Conservation (phyloP, 495 filamentous ascomycete genomes). For the Chaetomium cochliodes region DNA sequence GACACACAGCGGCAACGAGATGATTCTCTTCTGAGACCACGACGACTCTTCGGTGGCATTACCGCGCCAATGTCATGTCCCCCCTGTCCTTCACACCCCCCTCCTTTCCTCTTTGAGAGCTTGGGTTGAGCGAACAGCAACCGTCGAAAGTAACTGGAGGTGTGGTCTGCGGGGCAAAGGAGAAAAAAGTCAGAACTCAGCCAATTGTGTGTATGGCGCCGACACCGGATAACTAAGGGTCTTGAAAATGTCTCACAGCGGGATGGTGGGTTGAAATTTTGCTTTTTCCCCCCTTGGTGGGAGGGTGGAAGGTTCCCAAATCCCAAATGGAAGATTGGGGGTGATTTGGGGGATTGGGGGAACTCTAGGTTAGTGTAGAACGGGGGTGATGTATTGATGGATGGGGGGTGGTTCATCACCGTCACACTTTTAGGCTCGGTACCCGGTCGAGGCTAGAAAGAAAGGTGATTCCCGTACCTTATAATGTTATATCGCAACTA, state of each 20-base stretch:
- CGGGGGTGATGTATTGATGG: constrained; percentile 2
- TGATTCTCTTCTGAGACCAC: constrained; percentile 10
- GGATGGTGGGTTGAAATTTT: constrained; percentile 14
- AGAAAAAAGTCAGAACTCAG: constrained; percentile 14
- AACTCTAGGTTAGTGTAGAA: no score
- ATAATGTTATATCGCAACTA: background rate
- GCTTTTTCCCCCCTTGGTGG: constrained; percentile 4
- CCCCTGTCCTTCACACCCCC: constrained; percentile 12
- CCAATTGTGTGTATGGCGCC: constrained; percentile 26
- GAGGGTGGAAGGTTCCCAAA: background rate
- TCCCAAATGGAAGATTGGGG: no score
- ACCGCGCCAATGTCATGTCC: constrained; percentile 13
- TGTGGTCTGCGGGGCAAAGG: constrained; percentile 18
- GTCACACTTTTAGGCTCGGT: background rate
- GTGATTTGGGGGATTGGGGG: no score
- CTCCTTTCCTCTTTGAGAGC: constrained; percentile 8
- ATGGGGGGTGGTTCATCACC: constrained; percentile 3
- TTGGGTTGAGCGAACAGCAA: background rate
- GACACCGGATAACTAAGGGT: constrained; percentile 22
- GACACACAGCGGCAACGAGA: background rate
- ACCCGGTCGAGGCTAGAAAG: background rate
- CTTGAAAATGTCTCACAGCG: constrained; percentile 16
- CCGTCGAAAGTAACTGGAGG: no score
- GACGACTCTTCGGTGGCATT: constrained; percentile 20
- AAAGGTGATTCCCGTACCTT: constrained; percentile 6